Conservation (phyloP, 345 rosid genomes). For the Camelina laxa region DNA sequence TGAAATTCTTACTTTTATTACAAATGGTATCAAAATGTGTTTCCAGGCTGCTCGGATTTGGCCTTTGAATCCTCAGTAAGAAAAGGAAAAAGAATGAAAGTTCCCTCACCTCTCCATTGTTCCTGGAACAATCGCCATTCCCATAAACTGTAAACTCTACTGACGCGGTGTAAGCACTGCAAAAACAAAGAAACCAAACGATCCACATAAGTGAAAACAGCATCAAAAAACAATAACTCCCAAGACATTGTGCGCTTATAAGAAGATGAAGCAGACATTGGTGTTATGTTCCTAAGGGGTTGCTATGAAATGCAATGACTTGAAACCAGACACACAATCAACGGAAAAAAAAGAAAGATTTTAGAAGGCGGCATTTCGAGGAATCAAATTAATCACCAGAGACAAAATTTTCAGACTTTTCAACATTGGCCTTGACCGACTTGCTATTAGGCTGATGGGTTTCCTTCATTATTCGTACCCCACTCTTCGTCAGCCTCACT, state of each 20-base stretch:
- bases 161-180: slow-evolving; percentile 76
- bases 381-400: slow-evolving; percentile 95
- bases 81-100: slow-evolving; percentile 3
- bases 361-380: slow-evolving; percentile 58
- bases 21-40: slow-evolving; percentile 28
- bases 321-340: slow-evolving; percentile 12
- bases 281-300: slow-evolving; percentile 25
- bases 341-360: not conserved
- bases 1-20: slow-evolving; percentile 29
- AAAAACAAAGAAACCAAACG: slow-evolving; percentile 29
- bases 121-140: slow-evolving; percentile 22
- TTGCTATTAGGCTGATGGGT: slow-evolving; percentile 93
- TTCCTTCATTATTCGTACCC: slow-evolving; percentile 98
- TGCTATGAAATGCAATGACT: slow-evolving; percentile 19
- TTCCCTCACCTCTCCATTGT: slow-evolving; percentile 16
- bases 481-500: slow-evolving; percentile 96
- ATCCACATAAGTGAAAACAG: slow-evolving; percentile 13
- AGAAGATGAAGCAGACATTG: not conserved
- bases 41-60: slow-evolving; percentile 21
- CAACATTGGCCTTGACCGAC: slow-evolving; percentile 74
- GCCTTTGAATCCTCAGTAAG: not conserved
- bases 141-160: slow-evolving; percentile 46
- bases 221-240: not conserved
- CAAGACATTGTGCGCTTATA: not conserved
- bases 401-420: slow-evolving; percentile 82